Evolutionary conservation across 768 basidiomycete genomes (phyloP).

Genomic region (Lentinula raphanica): DNA sequence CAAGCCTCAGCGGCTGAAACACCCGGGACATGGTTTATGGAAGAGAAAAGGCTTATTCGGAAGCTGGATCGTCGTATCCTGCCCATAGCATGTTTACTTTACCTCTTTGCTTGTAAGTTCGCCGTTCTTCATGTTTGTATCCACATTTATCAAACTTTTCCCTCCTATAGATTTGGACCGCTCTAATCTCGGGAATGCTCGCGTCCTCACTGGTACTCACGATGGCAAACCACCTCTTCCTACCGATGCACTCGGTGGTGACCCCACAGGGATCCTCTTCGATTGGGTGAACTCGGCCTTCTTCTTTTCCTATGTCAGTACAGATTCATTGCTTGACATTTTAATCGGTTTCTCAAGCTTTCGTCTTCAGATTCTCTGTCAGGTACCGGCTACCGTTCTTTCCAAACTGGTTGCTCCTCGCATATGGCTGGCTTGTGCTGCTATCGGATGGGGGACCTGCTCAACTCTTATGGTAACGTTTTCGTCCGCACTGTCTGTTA

Average conservation of each 20-base stretch:
- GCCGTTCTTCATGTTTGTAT: not conserved
- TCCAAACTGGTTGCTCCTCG: constrained; percentile 70
- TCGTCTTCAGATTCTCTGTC: constrained; percentile 54
- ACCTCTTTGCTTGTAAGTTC: constrained; percentile 66
- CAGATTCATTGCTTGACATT: not conserved
- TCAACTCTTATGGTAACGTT: constrained; percentile 70
- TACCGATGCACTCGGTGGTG: constrained; percentile 59
- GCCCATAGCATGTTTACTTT: constrained; percentile 68
- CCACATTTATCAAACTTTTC: not conserved
- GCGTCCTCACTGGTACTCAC: constrained; percentile 28
- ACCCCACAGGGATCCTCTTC: constrained; percentile 62
- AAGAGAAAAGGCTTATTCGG: constrained; percentile 51
- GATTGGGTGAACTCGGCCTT: constrained; percentile 77
- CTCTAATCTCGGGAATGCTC: constrained; percentile 75
- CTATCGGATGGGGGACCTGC: constrained; percentile 71
- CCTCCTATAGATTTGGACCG: constrained; percentile 57
- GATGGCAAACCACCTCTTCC: constrained; percentile 48
- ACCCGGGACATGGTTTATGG: constrained; percentile 12
- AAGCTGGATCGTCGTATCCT: constrained; percentile 66
- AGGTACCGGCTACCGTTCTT: constrained; percentile 58
- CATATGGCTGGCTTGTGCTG: constrained; percentile 58
- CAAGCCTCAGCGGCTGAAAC: not conserved
- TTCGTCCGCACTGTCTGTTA: too few species aligned
- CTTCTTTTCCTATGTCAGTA: constrained; percentile 71
- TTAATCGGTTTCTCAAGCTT: not conserved